These are phyloP conservation scores for Sugiyamaella japonica DNA, from an alignment of 1,139 yeast species.

Conservation along the genomic window DNA sequence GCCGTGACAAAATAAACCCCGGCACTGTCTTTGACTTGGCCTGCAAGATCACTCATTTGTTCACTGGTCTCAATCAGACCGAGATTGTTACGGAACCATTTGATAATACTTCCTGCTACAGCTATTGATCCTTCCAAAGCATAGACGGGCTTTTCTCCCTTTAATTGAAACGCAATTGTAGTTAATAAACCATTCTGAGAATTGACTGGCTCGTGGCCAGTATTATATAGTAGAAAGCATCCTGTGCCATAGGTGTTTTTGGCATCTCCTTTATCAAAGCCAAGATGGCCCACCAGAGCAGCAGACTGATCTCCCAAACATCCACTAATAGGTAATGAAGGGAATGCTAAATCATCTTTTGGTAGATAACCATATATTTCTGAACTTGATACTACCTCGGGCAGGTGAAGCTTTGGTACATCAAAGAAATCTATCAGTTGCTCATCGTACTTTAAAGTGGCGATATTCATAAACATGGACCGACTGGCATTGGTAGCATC, in stretches of 20 bases:
- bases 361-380: conserved; percentile 67
- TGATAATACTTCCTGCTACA: conserved; percentile 93
- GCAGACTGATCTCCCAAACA: conserved; percentile 95
- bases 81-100: conserved; percentile 92
- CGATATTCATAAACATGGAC: conserved; percentile 86
- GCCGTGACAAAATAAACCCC: conserved; percentile 97
- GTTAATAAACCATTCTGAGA: conserved; percentile 83
- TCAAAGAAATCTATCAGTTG: conserved; percentile 77
- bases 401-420: conserved; percentile 64
- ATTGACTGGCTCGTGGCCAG: conserved; percentile 60
- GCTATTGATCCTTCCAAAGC: conserved; percentile 96
- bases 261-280: conserved; percentile 79
- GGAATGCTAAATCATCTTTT: conserved; percentile 35
- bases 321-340: conserved; percentile 76
- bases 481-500: conserved; percentile 92
- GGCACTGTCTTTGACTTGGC: conserved; percentile 76
- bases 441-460: conserved; percentile 72
- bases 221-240: conserved; percentile 84
- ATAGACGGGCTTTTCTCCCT: conserved; percentile 71
- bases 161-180: conserved; percentile 89
- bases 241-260: conserved; percentile 99
- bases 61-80: conserved; percentile 76
- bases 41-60: conserved; percentile 89
- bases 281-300: conserved; percentile 89
- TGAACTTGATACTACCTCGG: conserved; percentile 78